Evolutionary conservation across 108 stramenopile genomes (phyloP), one percentile per base, ranked within the genome.

Genomic region (Skeletonema menzelii): DNA sequence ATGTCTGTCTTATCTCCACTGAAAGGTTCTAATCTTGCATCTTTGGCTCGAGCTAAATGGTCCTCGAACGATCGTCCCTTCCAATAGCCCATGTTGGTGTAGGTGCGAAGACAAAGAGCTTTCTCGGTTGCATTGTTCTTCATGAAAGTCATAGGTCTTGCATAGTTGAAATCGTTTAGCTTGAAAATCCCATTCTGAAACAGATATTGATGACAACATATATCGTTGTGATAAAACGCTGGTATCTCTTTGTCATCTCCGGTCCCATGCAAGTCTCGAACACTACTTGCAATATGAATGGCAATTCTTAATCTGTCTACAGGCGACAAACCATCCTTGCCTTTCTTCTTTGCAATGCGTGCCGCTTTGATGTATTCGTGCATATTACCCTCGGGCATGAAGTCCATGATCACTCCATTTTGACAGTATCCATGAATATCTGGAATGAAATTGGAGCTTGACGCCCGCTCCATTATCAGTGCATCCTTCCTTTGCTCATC

Each of bases 161-260:
- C 59, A 19, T 31, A 65, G 28, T 76, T 57, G 57, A 76, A 76
- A 26, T 76, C 75, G 32, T 72, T 72, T 47, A 76, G 14, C 63
- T 76, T 76, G 69, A 63, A 76, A 13, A 76, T 27, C 5, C 75
- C 69, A 65, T 76, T 68, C 19, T 69, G 67, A 14, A 76, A 55
- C 8, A 76, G 69, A 67, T 61, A 86, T 71, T 85, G 84, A 60
- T 85, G 84, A 24, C 84, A 81, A 58, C 80, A 81, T 53, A 81
- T 64, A 67, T 86, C 85, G 58, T 84, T 83, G 67, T 86, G 85
- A 47, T 71, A 75, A 31, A 80, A 42, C 19, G 79, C 72, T n/a
- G 82, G 75, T 26, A 37, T 30, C 26, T 40, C 49, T 35, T 77
- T 79, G 47, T 42, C 76, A 70, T 84, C 83, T 49, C 81, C 77